A percentile compares a stretch with the other conserved stretches of the same genome.
These are phyloP conservation scores for Dioscorea dumetorum DNA, from an alignment of 106 monocot genomes.

Conservation along the genomic window DNA sequence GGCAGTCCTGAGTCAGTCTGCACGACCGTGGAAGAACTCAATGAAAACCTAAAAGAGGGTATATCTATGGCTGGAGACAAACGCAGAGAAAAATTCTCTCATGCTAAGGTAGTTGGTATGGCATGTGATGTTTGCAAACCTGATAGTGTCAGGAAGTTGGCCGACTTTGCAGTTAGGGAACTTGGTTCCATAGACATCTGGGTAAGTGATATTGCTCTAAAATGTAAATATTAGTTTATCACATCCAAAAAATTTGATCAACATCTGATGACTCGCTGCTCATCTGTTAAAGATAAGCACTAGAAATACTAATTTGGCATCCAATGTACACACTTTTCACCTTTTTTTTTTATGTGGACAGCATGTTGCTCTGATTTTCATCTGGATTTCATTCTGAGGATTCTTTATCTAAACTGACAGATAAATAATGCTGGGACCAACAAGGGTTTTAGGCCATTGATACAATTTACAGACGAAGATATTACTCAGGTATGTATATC, in stretches of 20 bases:
- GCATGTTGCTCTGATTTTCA: neutral
- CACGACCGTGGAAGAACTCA: constrained; percentile 70
- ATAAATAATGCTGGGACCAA: constrained; percentile 99
- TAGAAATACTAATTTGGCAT: too few species aligned
- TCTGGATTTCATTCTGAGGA: neutral
- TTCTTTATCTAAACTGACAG: constrained; percentile 27
- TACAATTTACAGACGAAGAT: constrained; percentile 91
- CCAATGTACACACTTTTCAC: too few species aligned
- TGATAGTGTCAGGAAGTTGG: constrained; percentile 77
- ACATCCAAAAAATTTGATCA: too few species aligned
- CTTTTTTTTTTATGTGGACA: too few species aligned
- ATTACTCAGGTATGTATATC: constrained; percentile 60
- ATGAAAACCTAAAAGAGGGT: constrained; percentile 61
- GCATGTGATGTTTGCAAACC: constrained; percentile 96
- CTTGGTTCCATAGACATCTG: constrained; percentile 93
- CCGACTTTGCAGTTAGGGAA: constrained; percentile 59
- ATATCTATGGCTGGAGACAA: constrained; percentile 42
- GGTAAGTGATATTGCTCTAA: constrained; percentile 30
- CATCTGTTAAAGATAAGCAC: too few species aligned
- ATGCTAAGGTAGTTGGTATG: constrained; percentile 78
- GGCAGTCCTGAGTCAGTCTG: constrained; percentile 82
- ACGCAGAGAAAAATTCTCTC: constrained; percentile 40
- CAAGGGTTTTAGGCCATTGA: constrained; percentile 93
- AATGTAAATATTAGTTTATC: too few species aligned
- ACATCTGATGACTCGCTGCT: too few species aligned